Base-by-base conservation (phyloP, 2,329 filamentous ascomycete species). In the Beauveria sp. region DNA sequence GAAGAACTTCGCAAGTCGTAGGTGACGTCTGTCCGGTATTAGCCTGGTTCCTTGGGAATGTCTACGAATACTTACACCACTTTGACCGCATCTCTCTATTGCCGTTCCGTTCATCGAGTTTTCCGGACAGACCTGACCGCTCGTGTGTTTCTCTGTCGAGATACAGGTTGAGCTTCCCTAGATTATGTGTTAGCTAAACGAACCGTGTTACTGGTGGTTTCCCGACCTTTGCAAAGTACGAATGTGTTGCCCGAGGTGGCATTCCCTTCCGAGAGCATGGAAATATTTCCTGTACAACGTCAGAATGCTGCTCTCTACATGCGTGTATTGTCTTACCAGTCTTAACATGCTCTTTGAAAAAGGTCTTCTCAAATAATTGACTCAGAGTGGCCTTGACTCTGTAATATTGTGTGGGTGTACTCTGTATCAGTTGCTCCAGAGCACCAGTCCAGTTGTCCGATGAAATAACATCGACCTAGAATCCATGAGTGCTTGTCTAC, bases 331-430 rank as follows among this genome's bases (percentile, higher is more conserved):
- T 5, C 71, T 24, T 75, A 90, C 90, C 89, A 63, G 81, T 82
- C 73, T 96, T 96, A 66, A 98, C 87, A 70, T 96, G 93, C 49
- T 86, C 79, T n/a, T 84, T 88, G 69, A 96, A 92, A 68, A 97
- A 96, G 0, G 86, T 83, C 1, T 85, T 84, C 40, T 88, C 81
- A 1, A 98, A 71, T 5, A 98, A 70, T 62, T 91, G 86, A 9
- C 81, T 81, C 10, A 96, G 79, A 3, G 85, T 84, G 82, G 96
- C 86, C 66, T 85, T 83, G 2, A 96, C 85, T 63, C 84, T 82
- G 38, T 83, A 83, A 78, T 90, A 96, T 14, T 67, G 66, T 1
- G 81, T 79, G 5, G 67, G 67, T 14, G 66, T 67, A 3, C 68
- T 57, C 16, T 69, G 69, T 8, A 80, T 71, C 18, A 92, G 69